Evolutionary conservation across 805 yeast genomes (phyloP).

Genomic region (Citeromyces nyonsensis): DNA sequence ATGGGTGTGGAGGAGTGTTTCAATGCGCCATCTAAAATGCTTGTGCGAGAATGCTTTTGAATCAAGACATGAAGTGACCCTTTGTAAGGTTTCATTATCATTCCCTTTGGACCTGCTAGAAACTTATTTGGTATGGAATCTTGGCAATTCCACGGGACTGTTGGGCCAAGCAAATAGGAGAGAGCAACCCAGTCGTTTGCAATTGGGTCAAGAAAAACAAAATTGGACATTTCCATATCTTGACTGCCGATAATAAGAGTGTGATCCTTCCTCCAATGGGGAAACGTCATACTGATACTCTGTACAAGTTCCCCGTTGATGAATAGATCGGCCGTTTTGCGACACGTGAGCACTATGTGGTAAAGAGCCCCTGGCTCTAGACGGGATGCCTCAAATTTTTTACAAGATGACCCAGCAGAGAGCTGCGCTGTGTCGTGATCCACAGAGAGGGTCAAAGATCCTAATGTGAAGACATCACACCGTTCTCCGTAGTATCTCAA

Average conservation of each 20-base stretch:
- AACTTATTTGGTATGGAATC: slow-evolving; percentile 21
- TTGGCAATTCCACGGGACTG: slow-evolving; percentile 30
- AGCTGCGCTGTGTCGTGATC: no score
- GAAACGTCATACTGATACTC: slow-evolving; percentile 6
- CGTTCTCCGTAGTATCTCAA: no score
- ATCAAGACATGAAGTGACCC: no score
- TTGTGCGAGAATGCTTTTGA: no score
- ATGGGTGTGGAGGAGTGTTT: no score
- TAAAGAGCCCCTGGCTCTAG: slow-evolving; percentile 11
- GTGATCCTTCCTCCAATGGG: no score
- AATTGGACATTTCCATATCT: slow-evolving; percentile 18
- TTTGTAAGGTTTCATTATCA: no score
- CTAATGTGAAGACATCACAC: no score
- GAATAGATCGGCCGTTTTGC: slow-evolving; percentile 22
- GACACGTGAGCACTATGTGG: slow-evolving; percentile 12
- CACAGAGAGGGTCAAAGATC: no score
- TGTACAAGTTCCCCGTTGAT: slow-evolving; percentile 32
- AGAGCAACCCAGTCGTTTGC: slow-evolving; percentile 31
- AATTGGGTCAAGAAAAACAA: slow-evolving; percentile 18
- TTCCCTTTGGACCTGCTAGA: no score
- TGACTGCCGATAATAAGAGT: slow-evolving; percentile 2
- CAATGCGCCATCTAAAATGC: no score
- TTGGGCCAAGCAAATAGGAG: slow-evolving; percentile 28
- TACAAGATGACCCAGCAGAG: no score
- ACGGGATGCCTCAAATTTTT: slow-evolving; percentile 11